Evolutionary conservation across 768 basidiomycete species (phyloP).

Genomic region (Dendrothele bispora): DNA sequence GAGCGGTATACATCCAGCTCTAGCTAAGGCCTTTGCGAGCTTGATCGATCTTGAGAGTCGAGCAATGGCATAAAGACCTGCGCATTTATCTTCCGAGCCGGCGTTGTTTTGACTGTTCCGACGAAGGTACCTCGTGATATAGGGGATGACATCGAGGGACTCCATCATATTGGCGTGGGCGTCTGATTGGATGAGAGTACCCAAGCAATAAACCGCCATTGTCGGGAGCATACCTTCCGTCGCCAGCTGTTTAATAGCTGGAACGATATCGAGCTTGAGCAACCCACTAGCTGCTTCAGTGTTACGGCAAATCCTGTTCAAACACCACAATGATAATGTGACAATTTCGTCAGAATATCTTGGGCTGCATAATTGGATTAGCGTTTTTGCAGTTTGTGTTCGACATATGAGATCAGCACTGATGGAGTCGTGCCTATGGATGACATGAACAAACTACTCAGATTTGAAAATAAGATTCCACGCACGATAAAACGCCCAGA

Average conservation of each 20-base stretch:
- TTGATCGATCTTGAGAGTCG: constrained; percentile 25
- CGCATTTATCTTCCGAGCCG: constrained; percentile 15
- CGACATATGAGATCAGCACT: constrained; percentile 26
- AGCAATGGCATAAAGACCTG: constrained; percentile 21
- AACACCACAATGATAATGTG: constrained; percentile 22
- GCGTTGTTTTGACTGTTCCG: constrained; percentile 9
- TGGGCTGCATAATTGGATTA: constrained; percentile 22
- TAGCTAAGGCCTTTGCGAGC: constrained; percentile 21
- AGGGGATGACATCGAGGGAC: constrained; percentile 12
- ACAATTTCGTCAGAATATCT: constrained; percentile 19
- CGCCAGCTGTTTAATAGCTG: constrained; percentile 15
- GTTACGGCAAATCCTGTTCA: constrained; percentile 21
- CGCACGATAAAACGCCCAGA: constrained; percentile 23
- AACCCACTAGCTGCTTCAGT: constrained; percentile 23
- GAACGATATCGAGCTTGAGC: constrained; percentile 18
- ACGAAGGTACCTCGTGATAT: constrained; percentile 18
- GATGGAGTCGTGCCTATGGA: constrained; percentile 23
- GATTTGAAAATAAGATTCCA: neutral
- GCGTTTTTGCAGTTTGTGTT: constrained; percentile 18
- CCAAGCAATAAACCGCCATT: constrained; percentile 23
- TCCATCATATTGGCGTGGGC: constrained; percentile 20
- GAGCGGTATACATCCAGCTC: constrained; percentile 18
- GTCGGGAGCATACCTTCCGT: constrained; percentile 13
- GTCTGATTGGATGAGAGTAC: constrained; percentile 19
- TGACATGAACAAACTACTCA: neutral